Evolutionary conservation across 163 green algal species (phyloP), one percentile per base, ranked within the genome.

Genomic region (Chlamydomonas reinhardtii): DNA sequence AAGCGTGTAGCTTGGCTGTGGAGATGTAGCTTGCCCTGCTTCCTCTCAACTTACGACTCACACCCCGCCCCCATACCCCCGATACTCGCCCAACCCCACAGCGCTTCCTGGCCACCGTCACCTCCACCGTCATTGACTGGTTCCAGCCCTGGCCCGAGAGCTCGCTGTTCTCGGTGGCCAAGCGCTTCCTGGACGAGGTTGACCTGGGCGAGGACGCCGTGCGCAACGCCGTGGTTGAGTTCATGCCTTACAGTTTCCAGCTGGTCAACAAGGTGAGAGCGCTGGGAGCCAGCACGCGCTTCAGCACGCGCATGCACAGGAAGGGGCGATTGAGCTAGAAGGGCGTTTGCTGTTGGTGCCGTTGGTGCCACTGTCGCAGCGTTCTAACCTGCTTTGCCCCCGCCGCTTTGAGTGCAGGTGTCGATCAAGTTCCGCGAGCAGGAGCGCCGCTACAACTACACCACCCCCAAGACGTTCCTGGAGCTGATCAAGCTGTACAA

Each of bases 81-180:
- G 14, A 9, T 2, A 4, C 90, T 27, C 1, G 17, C 29, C 0
- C 64, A 29, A 29, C 12, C 12, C 64, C 29, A 16, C 65, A 95
- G 92, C 93, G 95, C 71, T 96, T 96, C 94, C 94, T 97, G 56
- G 95, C 96, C 8, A 96, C 98, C 17, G 93, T 98, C 85, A 97
- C 94, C 85, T 96, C 90, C 69, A 97, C 95, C 1, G 90, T 96
- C 32, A 96, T 98, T 37, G 95, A 98, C 92, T 98, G 95, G 95
- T 97, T 98, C 92, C 95, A 96, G 86, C 94, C 94, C 52, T 96
- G 94, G 95, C 95, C 95, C 22, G 93, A 98, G 88, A 88, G 80
- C 59, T 96, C 92, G 43, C 90, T 98, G 75, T 93, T 95, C 81
- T 93, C 85, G 54, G 96, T 98, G 75, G 95, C 95, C 59, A 92